Conservation (phyloP, 192 early-diverging fungal genomes). For the Funneliformis geosporum region DNA sequence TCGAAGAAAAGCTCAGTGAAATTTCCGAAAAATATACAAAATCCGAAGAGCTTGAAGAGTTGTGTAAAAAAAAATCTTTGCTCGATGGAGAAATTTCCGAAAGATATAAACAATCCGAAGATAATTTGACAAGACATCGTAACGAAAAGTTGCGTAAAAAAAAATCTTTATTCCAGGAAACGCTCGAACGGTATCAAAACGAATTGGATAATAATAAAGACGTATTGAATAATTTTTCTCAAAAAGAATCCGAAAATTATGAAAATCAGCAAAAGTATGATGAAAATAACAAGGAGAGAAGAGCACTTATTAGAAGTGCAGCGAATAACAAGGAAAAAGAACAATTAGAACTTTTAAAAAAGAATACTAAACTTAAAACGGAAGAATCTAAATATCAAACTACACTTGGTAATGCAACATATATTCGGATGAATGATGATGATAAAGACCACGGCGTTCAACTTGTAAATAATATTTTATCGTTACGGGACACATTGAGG, state of each 20-base stretch:
- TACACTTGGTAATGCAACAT: background rate
- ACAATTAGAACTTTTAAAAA: background rate
- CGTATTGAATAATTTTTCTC: too few species aligned
- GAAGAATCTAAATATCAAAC: background rate
- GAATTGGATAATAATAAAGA: too few species aligned
- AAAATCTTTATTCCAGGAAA: background rate
- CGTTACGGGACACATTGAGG: background rate
- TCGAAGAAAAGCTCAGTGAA: too few species aligned
- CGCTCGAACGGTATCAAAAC: too few species aligned
- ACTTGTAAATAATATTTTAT: background rate
- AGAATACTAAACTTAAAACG: background rate
- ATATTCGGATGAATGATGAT: background rate
- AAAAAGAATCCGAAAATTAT: too few species aligned
- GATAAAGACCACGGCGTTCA: background rate
- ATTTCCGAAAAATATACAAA: too few species aligned
- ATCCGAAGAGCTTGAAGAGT: background rate
- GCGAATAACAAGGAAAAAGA: background rate
- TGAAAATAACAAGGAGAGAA: background rate
- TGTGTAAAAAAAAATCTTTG: too few species aligned
- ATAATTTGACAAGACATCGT: too few species aligned
- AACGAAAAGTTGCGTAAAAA: too few species aligned
- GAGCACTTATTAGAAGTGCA: background rate
- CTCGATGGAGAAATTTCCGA: background rate
- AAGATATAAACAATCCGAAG: background rate
- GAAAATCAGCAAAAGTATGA: too few species aligned